A percentile compares a stretch with the other conserved stretches of the same genome.
Conservation (phyloP, 805 yeast genomes). For the Barnettozyma sp. region DNA sequence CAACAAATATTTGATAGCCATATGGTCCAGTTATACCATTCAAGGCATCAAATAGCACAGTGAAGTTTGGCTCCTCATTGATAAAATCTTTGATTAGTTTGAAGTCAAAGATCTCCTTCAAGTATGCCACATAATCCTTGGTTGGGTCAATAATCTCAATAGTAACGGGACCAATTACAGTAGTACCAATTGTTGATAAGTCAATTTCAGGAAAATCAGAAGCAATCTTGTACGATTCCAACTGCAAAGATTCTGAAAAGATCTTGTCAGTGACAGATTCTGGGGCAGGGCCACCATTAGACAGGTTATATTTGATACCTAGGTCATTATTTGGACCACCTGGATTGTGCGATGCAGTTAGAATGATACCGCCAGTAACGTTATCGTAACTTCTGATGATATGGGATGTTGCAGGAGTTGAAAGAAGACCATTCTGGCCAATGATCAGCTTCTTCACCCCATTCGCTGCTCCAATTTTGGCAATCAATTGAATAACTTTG, state of each 20-base stretch:
- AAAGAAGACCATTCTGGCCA: conserved; percentile 82
- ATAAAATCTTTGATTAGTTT: conserved; percentile 70
- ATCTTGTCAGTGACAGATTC: conserved; percentile 88
- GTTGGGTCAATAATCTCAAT: conserved; percentile 84
- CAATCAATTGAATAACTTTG: conserved; percentile 72
- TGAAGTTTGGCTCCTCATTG: conserved; percentile 48
- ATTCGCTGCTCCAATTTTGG: conserved; percentile 82
- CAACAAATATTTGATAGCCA: conserved; percentile 75
- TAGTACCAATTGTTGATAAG: conserved; percentile 48
- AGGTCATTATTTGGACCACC: conserved; percentile 91
- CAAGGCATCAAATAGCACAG: conserved; percentile 78
- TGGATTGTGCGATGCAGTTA: conserved; percentile 96
- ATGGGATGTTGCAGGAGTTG: conserved; percentile 97
- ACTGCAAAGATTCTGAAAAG: conserved; percentile 55
- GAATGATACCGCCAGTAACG: conserved; percentile 89
- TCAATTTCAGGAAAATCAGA: conserved; percentile 59
- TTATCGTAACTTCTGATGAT: conserved; percentile 61
- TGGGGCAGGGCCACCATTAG: conserved; percentile 98
- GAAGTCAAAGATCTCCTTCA: conserved; percentile 86
- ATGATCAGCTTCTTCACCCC: conserved; percentile 80
- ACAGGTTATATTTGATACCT: conserved; percentile 92
- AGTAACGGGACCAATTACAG: conserved; percentile 49
- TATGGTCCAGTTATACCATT: conserved; percentile 98
- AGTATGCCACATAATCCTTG: conserved; percentile 64
- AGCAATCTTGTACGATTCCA: conserved; percentile 55